phyloP scores from a whole-genome alignment of 495 filamentous ascomycete genomes.

The Podospora didyma region DNA sequence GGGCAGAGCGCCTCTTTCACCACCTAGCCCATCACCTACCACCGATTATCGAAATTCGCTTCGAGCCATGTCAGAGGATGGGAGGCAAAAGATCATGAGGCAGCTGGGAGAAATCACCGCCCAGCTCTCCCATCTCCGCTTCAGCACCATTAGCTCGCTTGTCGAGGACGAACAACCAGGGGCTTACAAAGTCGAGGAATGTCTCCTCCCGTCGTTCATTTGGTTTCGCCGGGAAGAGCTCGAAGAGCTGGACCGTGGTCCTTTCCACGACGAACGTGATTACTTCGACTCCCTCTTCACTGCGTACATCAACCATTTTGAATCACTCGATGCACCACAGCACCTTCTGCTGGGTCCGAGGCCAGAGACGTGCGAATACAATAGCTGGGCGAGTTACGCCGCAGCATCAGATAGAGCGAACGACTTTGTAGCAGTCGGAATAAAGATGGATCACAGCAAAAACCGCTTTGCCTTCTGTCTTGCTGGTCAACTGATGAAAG shows the following conservation, averaged over 20 bases:
- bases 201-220: too few species aligned
- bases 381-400: too few species aligned
- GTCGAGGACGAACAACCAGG: conserved; percentile 8
- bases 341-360: too few species aligned
- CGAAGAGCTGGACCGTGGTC: too few species aligned
- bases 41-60: background rate
- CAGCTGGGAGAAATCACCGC: conserved; percentile 15
- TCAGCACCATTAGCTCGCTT: conserved; percentile 17
- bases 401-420: too few species aligned
- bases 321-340: too few species aligned
- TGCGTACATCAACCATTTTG: too few species aligned
- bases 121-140: conserved; percentile 13
- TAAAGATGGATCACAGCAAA: conserved; percentile 1
- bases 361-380: too few species aligned
- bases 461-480: background rate
- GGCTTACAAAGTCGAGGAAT: too few species aligned
- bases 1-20: conserved; percentile 1
- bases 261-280: too few species aligned
- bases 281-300: too few species aligned
- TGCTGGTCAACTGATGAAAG: conserved; percentile 21
- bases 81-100: conserved; percentile 16
- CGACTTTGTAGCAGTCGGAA: conserved; percentile 10
- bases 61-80: conserved; percentile 8
- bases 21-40: background rate
- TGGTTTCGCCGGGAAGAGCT: too few species aligned